Evolutionary conservation across 768 basidiomycete genomes (phyloP).

Genomic region (Phylloporus arenicola): DNA sequence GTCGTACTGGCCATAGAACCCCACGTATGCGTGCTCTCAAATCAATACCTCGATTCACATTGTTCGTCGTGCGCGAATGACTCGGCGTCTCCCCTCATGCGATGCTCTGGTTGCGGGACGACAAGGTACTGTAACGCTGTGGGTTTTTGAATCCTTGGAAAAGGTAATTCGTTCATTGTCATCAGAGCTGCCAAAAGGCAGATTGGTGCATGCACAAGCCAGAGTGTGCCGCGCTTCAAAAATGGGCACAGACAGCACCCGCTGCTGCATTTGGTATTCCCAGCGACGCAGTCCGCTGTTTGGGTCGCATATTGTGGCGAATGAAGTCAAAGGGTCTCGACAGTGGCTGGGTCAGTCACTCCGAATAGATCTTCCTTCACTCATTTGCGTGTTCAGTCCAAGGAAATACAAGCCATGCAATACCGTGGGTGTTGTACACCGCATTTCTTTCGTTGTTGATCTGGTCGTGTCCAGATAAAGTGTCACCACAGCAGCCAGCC

Average conservation of each 20-base stretch:
- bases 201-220: conserved; percentile 74
- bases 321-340: conserved; percentile 49
- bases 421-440: conserved; percentile 51
- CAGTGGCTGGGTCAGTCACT: conserved; percentile 51
- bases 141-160: conserved; percentile 20
- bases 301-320: conserved; percentile 71
- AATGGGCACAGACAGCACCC: conserved; percentile 49
- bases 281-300: conserved; percentile 71
- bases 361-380: not conserved
- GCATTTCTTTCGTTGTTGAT: not conserved
- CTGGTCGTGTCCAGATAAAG: conserved; percentile 43
- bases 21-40: conserved; percentile 61
- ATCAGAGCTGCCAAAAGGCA: conserved; percentile 58
- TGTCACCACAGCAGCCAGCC: conserved; percentile 40
- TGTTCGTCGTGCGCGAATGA: conserved; percentile 65
- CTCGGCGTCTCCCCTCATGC: conserved; percentile 40
- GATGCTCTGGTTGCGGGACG: conserved; percentile 69
- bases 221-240: conserved; percentile 69
- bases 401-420: conserved; percentile 64
- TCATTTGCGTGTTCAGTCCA: conserved; percentile 38
- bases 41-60: conserved; percentile 48
- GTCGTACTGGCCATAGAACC: conserved; percentile 54
- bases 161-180: not conserved
- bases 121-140: conserved; percentile 76
- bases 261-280: conserved; percentile 49